Evolutionary conservation across 2,329 filamentous ascomycete genomes (phyloP).

Genomic region (Aspergillus chevalieri): DNA sequence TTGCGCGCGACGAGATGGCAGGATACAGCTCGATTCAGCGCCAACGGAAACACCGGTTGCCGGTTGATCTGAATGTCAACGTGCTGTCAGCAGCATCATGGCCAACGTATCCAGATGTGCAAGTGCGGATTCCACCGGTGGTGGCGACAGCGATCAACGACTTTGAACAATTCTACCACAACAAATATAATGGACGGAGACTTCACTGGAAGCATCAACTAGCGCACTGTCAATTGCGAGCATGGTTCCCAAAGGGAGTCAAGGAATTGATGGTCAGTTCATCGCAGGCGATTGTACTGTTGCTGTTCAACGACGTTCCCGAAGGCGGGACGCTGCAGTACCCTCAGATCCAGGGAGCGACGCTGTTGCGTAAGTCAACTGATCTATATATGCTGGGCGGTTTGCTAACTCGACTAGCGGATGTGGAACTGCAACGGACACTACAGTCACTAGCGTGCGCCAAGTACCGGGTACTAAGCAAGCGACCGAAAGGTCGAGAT

Average conservation of each 20-base stretch:
- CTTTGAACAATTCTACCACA: slow-evolving; percentile 81
- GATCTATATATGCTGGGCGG: neutral
- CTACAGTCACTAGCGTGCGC: slow-evolving; percentile 93
- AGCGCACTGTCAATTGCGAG: slow-evolving; percentile 82
- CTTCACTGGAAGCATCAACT: slow-evolving; percentile 89
- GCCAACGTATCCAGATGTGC: slow-evolving; percentile 79
- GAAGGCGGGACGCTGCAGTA: slow-evolving; percentile 64
- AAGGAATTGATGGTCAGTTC: slow-evolving; percentile 90
- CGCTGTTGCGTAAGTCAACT: slow-evolving; percentile 58
- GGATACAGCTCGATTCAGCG: slow-evolving; percentile 68
- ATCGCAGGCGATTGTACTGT: slow-evolving; percentile 83
- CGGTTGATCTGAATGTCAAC: slow-evolving; percentile 73
- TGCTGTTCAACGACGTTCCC: slow-evolving; percentile 75
- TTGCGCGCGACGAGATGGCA: slow-evolving; percentile 87
- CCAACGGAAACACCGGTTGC: slow-evolving; percentile 51
- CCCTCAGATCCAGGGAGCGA: slow-evolving; percentile 65
- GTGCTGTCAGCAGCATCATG: slow-evolving; percentile 88
- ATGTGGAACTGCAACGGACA: slow-evolving; percentile 76
- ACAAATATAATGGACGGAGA: slow-evolving; percentile 80
- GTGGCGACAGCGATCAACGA: slow-evolving; percentile 70
- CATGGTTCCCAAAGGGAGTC: slow-evolving; percentile 67
- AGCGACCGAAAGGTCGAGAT: slow-evolving; percentile 78
- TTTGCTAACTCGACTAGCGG: slow-evolving; percentile 44
- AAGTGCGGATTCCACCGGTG: slow-evolving; percentile 66
- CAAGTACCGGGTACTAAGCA: slow-evolving; percentile 74